A percentile compares a stretch with the other conserved stretches of the same genome.
These are phyloP conservation scores for Diaporthe sp. DNA, from an alignment of 2,329 filamentous ascomycete species.

Conservation along the genomic window DNA sequence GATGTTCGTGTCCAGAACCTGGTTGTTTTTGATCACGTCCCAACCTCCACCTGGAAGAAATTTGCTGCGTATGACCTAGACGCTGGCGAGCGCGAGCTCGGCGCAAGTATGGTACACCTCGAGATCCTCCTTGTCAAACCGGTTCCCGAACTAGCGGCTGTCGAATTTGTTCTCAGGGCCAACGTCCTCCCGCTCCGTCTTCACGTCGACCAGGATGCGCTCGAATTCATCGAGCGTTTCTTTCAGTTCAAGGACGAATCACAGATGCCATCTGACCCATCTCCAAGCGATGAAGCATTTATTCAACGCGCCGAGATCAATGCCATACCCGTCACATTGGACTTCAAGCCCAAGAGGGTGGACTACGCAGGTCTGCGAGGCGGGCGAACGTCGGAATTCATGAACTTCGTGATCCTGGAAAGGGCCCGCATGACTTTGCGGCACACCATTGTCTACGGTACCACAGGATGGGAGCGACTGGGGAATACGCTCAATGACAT, in stretches of 20 bases:
- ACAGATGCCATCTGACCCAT: conserved; percentile 62
- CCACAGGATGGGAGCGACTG: conserved; percentile 89
- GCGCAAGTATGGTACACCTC: conserved; percentile 89
- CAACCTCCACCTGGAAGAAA: conserved; percentile 97
- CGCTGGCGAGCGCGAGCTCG: conserved; percentile 86
- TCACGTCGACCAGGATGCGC: conserved; percentile 96
- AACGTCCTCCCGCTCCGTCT: conserved; percentile 86
- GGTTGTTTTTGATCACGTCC: conserved; percentile 93
- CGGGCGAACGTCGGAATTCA: conserved; percentile 95
- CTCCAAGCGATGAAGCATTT: conserved; percentile 82
- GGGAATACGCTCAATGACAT: conserved; percentile 93
- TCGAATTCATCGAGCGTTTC: conserved; percentile 97
- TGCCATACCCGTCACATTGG: conserved; percentile 83
- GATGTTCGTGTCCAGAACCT: conserved; percentile 86
- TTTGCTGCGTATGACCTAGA: conserved; percentile 95
- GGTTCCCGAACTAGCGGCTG: conserved; percentile 84
- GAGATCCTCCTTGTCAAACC: conserved; percentile 91
- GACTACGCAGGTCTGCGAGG: conserved; percentile 94
- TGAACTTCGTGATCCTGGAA: conserved; percentile 97
- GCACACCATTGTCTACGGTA: conserved; percentile 92
- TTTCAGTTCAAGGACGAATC: conserved; percentile 95
- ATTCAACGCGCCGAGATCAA: conserved; percentile 91
- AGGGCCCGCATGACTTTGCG: conserved; percentile 87
- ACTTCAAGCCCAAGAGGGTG: conserved; percentile 98
- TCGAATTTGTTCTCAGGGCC: conserved; percentile 87